Base-by-base conservation (phyloP, 169 alveolate genomes). In the Cryptosporidium ryanae region DNA sequence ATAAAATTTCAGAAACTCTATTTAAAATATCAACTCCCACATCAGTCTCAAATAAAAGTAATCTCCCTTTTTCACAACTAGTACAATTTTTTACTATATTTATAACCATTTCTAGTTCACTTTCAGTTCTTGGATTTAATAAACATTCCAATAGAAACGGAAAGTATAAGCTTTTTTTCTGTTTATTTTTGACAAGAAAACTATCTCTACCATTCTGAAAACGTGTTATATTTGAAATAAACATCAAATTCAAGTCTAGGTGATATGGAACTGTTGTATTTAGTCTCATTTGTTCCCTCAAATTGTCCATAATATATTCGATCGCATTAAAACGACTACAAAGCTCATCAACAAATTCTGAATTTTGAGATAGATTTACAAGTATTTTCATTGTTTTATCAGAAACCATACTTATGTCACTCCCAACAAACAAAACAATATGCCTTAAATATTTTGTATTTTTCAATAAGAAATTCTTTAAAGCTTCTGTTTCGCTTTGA, bases 151-250 rank as follows among this genome's bases (percentile, higher is more conserved):
- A 29, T 52, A 70, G 57, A 70, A 29, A 70, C 32, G 59, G 17
- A n/a, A 70, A 29, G 54, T 70, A 70, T 29, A 57, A 32, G 31
- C 55, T 54, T 15, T 70, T 55, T 5, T 61, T 70, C 18, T 70
- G 54, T 70, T 25, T 50, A 27, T 27, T 25, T 23, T 38, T 70
- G n/a, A 17, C 18, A 8, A 70, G 32, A 17, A 70, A 70, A 8
- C 15, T 6, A 10, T 70, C 67, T 70, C 84, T 70, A 10, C 84
- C 84, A 17, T 25, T 70, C 17, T 55, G 31, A 52, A 23, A 54
- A 27, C 84, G 84, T 8, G 84, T 70, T 23, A 70, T n/a, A 55
- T 70, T 70, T 25, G 84, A 70, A 29, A 70, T 70, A n/a, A 70
- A 57, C 84, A 70, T 70, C 61, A 70, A 54, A 38, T 70, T 70